These are phyloP conservation scores for Trichosporon inkin DNA, from an alignment of 1,284 basidiomycete genomes.

Conservation along the genomic window DNA sequence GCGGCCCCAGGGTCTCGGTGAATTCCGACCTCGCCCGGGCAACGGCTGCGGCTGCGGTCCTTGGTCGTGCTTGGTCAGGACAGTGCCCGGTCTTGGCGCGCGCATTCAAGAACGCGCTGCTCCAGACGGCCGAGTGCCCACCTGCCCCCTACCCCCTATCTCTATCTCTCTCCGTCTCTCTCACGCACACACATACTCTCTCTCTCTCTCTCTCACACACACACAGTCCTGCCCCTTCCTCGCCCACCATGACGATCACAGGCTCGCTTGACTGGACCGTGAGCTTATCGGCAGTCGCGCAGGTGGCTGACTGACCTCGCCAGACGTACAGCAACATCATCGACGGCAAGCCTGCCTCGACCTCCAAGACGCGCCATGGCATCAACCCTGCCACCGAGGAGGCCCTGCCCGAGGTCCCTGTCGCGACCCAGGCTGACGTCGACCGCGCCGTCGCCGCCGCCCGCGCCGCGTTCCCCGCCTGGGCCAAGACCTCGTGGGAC, in stretches of 20 bases:
- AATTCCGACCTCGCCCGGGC: too few relatives aligned
- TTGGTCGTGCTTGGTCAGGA: too few relatives aligned
- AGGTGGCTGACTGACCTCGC: conserved; percentile 62
- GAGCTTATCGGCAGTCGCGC: not conserved
- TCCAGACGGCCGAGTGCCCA: too few relatives aligned
- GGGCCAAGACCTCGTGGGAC: conserved; percentile 65
- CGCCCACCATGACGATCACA: not conserved
- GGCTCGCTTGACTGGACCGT: not conserved
- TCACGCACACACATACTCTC: too few relatives aligned
- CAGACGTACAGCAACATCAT: conserved; percentile 72
- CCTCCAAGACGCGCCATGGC: conserved; percentile 66
- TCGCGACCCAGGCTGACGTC: conserved; percentile 77
- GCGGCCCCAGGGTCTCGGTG: too few relatives aligned
- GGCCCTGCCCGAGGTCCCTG: conserved; percentile 73
- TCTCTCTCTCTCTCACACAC: too few relatives aligned
- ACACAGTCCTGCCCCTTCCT: not conserved
- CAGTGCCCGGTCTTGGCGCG: too few relatives aligned
- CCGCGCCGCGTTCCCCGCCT: conserved; percentile 67
- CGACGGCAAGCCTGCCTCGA: conserved; percentile 71
- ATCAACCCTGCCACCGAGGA: conserved; percentile 81
- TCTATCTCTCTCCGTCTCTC: too few relatives aligned
- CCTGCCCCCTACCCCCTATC: too few relatives aligned
- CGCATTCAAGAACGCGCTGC: too few relatives aligned
- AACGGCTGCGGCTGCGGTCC: too few relatives aligned
- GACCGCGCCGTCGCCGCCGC: conserved; percentile 77